Percentiles rank a stretch among this genome's conserved stretches.
Conservation (phyloP, 2,329 filamentous ascomycete genomes). For the Paradendryphiella salina region DNA sequence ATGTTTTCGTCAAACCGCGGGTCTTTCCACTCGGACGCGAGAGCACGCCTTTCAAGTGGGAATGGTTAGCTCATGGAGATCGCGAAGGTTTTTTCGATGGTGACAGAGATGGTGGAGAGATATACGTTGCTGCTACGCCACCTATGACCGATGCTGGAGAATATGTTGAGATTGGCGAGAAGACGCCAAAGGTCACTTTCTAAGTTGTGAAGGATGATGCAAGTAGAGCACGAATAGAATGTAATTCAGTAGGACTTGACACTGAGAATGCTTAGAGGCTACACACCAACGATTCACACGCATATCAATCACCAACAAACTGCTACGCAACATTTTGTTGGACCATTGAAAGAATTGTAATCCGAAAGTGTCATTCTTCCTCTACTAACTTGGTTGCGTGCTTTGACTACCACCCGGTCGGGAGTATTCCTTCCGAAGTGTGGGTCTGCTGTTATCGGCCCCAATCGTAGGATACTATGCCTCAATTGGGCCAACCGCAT, state of each 20-base stretch:
- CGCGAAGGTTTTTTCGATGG: conserved; percentile 38
- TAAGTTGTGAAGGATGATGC: background rate
- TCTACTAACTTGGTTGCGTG: background rate
- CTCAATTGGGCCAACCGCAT: conserved; percentile 2
- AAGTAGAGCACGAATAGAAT: background rate
- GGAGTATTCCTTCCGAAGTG: conserved; percentile 4
- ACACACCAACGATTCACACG: too few relatives aligned
- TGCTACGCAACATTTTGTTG: too few relatives aligned
- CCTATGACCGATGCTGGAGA: conserved; percentile 17
- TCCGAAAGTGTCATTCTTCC: background rate
- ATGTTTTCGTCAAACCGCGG: conserved; percentile 20
- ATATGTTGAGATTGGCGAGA: conserved; percentile 16
- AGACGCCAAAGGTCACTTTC: conserved; percentile 12
- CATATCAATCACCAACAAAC: too few relatives aligned
- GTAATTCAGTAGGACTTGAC: background rate
- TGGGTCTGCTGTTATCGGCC: conserved; percentile 8
- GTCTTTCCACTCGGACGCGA: conserved; percentile 28
- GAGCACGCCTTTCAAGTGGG: conserved; percentile 18
- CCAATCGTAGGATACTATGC: background rate
- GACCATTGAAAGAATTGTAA: background rate
- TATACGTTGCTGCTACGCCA: conserved; percentile 19
- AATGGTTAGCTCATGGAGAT: conserved; percentile 32
- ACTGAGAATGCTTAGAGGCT: too few relatives aligned
- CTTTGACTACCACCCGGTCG: background rate
- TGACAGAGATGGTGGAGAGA: conserved; percentile 25